Evolutionary conservation across 345 rosid genomes (phyloP).

Genomic region (Linum usitatissimum): DNA sequence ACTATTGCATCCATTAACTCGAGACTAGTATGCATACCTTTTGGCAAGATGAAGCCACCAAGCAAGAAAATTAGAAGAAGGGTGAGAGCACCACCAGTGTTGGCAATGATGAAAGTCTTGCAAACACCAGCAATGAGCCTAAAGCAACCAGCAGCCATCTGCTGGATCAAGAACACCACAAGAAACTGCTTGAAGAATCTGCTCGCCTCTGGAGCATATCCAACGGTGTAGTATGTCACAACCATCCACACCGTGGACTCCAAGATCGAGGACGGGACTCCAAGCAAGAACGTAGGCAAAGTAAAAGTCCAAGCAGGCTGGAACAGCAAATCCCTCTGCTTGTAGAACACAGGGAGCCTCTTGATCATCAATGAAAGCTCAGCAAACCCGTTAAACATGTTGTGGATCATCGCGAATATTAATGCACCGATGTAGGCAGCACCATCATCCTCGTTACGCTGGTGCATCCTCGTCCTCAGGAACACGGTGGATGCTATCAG

Average conservation of each 20-base stretch:
- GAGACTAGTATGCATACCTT: conserved; percentile 49
- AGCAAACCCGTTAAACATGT: conserved; percentile 82
- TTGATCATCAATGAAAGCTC: conserved; percentile 61
- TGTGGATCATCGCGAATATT: conserved; percentile 44
- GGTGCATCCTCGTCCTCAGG: conserved; percentile 48
- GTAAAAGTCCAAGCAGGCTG: conserved; percentile 84
- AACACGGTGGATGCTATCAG: conserved; percentile 49
- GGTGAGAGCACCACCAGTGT: conserved; percentile 62
- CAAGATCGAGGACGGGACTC: conserved; percentile 57
- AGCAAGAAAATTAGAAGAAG: conserved; percentile 67
- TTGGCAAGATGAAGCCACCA: conserved; percentile 76
- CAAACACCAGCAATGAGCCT: conserved; percentile 58
- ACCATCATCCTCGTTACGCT: conserved; percentile 44
- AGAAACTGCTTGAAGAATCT: conserved; percentile 83
- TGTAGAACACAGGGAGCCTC: conserved; percentile 82
- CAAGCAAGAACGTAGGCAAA: conserved; percentile 51
- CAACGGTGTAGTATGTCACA: conserved; percentile 53
- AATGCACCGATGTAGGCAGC: conserved; percentile 44
- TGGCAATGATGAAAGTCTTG: conserved; percentile 72
- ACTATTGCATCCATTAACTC: conserved; percentile 38
- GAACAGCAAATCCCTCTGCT: conserved; percentile 79
- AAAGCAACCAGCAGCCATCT: conserved; percentile 74
- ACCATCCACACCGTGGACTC: conserved; percentile 60
- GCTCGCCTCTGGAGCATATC: conserved; percentile 63
- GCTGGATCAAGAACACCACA: conserved; percentile 57